Conservation (phyloP, 768 basidiomycete species). For the Tylopilus vinaceipallidus region DNA sequence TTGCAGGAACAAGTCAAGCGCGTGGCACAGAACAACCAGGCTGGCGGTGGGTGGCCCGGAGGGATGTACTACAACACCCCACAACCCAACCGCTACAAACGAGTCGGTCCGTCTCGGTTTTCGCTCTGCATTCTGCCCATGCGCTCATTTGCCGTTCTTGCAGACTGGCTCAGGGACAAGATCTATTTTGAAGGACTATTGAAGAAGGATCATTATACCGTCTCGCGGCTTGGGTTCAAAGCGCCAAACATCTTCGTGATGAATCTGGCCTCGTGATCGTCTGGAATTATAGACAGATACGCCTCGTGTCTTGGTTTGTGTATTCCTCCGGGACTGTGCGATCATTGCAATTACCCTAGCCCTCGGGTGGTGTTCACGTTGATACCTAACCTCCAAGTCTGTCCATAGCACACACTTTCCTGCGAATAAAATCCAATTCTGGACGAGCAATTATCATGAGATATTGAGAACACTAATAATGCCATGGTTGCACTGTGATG, state of each 20-base stretch:
- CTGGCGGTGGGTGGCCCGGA: conserved; percentile 34
- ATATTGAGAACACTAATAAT: too few relatives aligned
- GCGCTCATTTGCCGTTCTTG: not conserved
- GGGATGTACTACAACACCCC: conserved; percentile 45
- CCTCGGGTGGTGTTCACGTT: not conserved
- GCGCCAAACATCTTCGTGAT: conserved; percentile 81
- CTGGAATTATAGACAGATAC: not conserved
- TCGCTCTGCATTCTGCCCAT: not conserved
- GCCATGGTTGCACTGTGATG: too few relatives aligned
- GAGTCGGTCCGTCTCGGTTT: conserved; percentile 63
- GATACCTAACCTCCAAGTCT: too few relatives aligned
- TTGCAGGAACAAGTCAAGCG: conserved; percentile 73
- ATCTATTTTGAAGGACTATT: conserved; percentile 65
- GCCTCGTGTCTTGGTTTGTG: conserved; percentile 9
- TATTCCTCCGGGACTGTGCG: conserved; percentile 2
- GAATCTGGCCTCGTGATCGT: conserved; percentile 48
- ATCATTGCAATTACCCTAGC: not conserved
- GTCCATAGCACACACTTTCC: too few relatives aligned
- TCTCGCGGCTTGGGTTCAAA: conserved; percentile 64
- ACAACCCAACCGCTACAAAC: conserved; percentile 50
- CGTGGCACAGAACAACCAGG: conserved; percentile 43
- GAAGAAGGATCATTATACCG: conserved; percentile 59
- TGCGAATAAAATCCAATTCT: too few relatives aligned
- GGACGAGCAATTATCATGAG: too few relatives aligned
- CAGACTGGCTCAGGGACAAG: conserved; percentile 79